A percentile compares a stretch with the other conserved stretches of the same genome.
Conservation (phyloP, 257 asterid genomes). For the Primulina tabacum region DNA sequence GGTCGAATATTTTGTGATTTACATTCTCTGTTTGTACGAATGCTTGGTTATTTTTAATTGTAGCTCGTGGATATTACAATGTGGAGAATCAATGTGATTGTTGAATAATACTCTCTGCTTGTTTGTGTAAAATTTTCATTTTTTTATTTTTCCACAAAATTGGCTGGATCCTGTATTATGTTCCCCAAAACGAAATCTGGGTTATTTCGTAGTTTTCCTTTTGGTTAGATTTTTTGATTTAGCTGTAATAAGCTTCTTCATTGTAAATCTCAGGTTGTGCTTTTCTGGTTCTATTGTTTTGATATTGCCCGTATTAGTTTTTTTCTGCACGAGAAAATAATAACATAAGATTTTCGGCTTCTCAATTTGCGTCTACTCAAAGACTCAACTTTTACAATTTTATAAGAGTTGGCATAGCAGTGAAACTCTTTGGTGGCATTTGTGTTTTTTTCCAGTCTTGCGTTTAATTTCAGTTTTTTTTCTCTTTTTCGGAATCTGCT, state of each 20-base stretch:
- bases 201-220: no score
- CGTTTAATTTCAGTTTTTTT: constrained; percentile 77
- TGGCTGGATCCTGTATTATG: no score
- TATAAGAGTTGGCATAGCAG: no score
- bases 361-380: no score
- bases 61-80: neutral
- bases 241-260: neutral
- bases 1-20: neutral
- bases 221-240: no score
- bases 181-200: no score
- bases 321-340: neutral
- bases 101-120: neutral
- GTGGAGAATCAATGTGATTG: neutral
- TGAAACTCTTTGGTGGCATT: no score
- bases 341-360: neutral
- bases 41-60: neutral
- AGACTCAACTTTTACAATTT: no score
- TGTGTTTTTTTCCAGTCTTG: constrained; percentile 40
- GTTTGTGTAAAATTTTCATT: neutral
- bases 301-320: neutral
- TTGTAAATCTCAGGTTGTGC: neutral
- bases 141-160: no score
- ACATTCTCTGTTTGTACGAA: no score
- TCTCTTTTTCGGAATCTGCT: no score
- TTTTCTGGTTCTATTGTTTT: neutral